Evolutionary conservation across 768 basidiomycete genomes (phyloP).

Genomic region (Nevesoporus exiguus): DNA sequence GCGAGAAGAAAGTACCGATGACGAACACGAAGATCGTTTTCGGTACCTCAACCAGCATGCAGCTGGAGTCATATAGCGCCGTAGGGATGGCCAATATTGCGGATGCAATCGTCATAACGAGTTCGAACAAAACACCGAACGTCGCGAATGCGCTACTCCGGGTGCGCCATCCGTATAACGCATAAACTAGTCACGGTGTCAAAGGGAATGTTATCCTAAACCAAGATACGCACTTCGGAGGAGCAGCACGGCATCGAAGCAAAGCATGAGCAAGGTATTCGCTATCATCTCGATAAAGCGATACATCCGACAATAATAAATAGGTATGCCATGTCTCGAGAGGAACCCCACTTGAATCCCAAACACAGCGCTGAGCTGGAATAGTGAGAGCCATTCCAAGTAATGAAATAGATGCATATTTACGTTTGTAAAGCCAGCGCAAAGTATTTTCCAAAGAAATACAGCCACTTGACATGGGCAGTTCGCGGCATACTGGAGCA

Average conservation of each 20-base stretch:
- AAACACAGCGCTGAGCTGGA: slow-evolving; percentile 5
- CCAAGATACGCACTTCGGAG: slow-evolving; percentile 19
- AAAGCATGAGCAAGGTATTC: slow-evolving; percentile 11
- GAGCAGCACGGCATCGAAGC: slow-evolving; percentile 19
- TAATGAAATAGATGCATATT: not conserved
- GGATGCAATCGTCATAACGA: not conserved
- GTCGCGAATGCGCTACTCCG: not conserved
- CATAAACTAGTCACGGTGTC: slow-evolving; percentile 16
- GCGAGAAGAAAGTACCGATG: slow-evolving; percentile 8
- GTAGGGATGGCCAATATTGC: slow-evolving; percentile 1
- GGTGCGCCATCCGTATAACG: slow-evolving; percentile 8
- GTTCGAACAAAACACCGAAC: slow-evolving; percentile 12
- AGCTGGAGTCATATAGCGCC: slow-evolving; percentile 13
- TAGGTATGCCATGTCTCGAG: not conserved
- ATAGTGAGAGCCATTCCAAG: not conserved
- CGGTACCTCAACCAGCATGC: slow-evolving; percentile 4
- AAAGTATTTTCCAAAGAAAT: slow-evolving; percentile 22
- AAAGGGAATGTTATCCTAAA: not conserved
- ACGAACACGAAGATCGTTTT: slow-evolving; percentile 4
- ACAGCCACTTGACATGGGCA: slow-evolving; percentile 27
- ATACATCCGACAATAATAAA: slow-evolving; percentile 11
- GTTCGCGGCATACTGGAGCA: slow-evolving; percentile 12
- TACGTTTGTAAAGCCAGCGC: slow-evolving; percentile 18
- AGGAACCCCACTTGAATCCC: slow-evolving; percentile 5
- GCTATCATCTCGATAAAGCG: slow-evolving; percentile 12